These are phyloP conservation scores for Acanthochlamys bracteata DNA, from an alignment of 106 monocot species.

Conservation along the genomic window DNA sequence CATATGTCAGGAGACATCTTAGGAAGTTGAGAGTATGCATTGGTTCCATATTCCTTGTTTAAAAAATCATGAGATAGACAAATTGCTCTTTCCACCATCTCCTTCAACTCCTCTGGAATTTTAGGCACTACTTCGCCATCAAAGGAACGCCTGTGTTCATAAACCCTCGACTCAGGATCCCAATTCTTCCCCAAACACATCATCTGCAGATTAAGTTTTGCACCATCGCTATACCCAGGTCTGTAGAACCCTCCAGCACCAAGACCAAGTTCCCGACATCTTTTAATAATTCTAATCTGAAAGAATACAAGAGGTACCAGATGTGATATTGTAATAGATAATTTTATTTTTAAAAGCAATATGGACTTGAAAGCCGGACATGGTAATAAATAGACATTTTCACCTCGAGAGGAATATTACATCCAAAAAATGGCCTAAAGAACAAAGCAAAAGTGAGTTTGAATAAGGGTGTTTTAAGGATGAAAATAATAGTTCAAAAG, in stretches of 20 bases:
- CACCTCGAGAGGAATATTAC: no score
- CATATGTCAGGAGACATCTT: conserved; percentile 49
- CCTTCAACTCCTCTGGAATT: conserved; percentile 39
- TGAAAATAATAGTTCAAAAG: no score
- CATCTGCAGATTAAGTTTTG: conserved; percentile 52
- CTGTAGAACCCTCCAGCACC: conserved; percentile 56
- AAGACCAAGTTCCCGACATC: conserved; percentile 41
- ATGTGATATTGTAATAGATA: no score
- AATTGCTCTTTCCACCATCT: conserved; percentile 31
- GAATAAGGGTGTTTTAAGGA: no score
- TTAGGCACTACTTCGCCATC: conserved; percentile 43
- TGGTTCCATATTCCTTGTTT: not conserved
- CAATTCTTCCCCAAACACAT: conserved; percentile 86
- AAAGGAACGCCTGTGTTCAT: conserved; percentile 23
- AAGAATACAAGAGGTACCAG: no score
- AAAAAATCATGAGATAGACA: conserved; percentile 29
- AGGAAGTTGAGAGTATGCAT: conserved; percentile 38
- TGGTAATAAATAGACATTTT: no score
- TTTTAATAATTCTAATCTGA: conserved; percentile 41
- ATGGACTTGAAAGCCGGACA: no score
- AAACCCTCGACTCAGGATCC: conserved; percentile 45
- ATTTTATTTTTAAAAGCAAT: no score
- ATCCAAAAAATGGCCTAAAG: no score
- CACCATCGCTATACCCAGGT: conserved; percentile 50
- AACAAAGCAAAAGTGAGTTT: no score